phyloP scores from a whole-genome alignment of 495 filamentous ascomycete species.

The Penicillium ucsense region DNA sequence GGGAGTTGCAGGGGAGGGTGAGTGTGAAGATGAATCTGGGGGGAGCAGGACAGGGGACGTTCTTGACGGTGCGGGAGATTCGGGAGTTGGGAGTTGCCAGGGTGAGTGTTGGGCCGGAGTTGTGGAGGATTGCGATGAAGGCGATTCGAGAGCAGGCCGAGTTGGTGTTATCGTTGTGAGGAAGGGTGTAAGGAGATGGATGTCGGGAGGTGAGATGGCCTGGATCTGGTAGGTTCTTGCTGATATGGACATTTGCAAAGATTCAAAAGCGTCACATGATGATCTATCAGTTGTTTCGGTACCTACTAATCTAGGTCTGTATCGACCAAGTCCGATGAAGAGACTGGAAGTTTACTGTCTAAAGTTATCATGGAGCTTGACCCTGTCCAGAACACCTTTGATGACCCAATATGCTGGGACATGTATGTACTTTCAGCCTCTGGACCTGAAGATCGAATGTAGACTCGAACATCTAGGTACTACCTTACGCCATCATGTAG shows the following conservation, averaged over 20 bases:
- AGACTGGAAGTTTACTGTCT: too few relatives aligned
- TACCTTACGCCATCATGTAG: too few relatives aligned
- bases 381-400: too few relatives aligned
- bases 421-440: too few relatives aligned
- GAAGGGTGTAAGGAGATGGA: not conserved
- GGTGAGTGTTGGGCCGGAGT: slow-evolving; percentile 31
- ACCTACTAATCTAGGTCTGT: too few relatives aligned
- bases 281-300: too few relatives aligned
- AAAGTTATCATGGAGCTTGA: too few relatives aligned
- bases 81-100: slow-evolving; percentile 34
- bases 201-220: not conserved
- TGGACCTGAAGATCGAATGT: too few relatives aligned
- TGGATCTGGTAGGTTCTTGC: not conserved
- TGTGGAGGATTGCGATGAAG: slow-evolving; percentile 19
- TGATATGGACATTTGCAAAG: not conserved
- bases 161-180: slow-evolving; percentile 1
- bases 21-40: slow-evolving; percentile 30
- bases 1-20: slow-evolving; percentile 21
- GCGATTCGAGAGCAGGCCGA: slow-evolving; percentile 23
- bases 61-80: slow-evolving; percentile 27
- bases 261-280: too few relatives aligned
- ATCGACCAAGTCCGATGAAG: too few relatives aligned
- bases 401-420: too few relatives aligned
- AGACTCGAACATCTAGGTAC: too few relatives aligned
- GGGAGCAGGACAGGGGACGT: not conserved